phyloP scores from a whole-genome alignment of 2,329 filamentous ascomycete species.

The Cercospora brassicicola region DNA sequence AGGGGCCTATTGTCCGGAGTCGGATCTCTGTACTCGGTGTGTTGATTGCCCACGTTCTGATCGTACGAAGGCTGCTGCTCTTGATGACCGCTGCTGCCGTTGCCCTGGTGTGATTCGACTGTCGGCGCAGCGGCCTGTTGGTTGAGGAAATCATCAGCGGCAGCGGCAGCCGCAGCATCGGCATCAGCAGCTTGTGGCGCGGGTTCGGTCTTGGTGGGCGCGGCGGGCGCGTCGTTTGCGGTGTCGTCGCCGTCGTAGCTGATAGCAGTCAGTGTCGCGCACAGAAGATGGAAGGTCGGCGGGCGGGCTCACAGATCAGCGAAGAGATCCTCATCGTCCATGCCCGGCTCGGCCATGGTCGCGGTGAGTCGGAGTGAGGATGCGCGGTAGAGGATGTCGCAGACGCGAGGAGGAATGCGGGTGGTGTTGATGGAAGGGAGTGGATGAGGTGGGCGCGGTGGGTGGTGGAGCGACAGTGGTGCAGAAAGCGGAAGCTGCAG shows the following conservation, averaged over 20 bases:
- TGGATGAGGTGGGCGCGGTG: background rate
- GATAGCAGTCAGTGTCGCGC: constrained; percentile 15
- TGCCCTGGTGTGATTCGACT: constrained; percentile 22
- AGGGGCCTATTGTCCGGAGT: constrained; percentile 45
- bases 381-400: constrained; percentile 21
- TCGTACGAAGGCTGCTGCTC: constrained; percentile 28
- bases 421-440: constrained; percentile 2
- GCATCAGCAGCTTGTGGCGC: constrained; percentile 19
- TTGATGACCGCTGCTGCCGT: constrained; percentile 26
- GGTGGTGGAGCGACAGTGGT: background rate
- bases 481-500: background rate
- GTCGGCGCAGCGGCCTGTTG: constrained; percentile 17
- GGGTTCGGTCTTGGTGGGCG: constrained; percentile 23
- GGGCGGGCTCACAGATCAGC: constrained; percentile 76
- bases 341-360: constrained; percentile 75
- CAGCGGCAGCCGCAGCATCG: constrained; percentile 16
- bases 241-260: constrained; percentile 61
- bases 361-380: background rate
- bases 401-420: background rate
- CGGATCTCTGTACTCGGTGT: constrained; percentile 35
- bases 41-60: constrained; percentile 34
- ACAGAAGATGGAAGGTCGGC: background rate
- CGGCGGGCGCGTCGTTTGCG: constrained; percentile 43
- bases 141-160: constrained; percentile 11
- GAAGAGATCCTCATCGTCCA: constrained; percentile 88